Conservation (phyloP, 1,284 basidiomycete genomes). For the Blastosporella zonata region DNA sequence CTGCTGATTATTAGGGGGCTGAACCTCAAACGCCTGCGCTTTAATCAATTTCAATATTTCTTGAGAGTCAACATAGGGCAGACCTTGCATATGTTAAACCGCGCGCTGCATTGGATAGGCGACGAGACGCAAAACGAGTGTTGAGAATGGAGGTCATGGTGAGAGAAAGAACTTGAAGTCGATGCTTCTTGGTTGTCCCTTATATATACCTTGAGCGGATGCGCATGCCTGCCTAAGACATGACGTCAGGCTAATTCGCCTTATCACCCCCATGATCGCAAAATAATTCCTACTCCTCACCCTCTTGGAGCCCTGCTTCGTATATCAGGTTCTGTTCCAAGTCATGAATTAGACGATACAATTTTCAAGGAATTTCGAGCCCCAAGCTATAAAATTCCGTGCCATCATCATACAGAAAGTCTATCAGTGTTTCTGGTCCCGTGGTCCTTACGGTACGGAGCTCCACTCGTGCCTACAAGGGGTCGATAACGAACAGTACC, state of each 20-base stretch:
- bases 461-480: too few species aligned
- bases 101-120: conserved; percentile 5
- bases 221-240: conserved; percentile 15
- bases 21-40: conserved; percentile 19
- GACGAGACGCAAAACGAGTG: conserved; percentile 7
- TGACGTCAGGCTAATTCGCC: conserved; percentile 11
- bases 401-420: too few species aligned
- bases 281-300: neutral
- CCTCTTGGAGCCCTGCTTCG: neutral
- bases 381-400: too few species aligned
- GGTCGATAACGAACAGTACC: too few species aligned
- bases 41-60: conserved; percentile 4
- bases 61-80: neutral
- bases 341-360: too few species aligned
- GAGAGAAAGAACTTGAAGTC: conserved; percentile 1
- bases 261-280: neutral
- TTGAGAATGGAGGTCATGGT: conserved; percentile 15
- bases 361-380: too few species aligned
- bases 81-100: conserved; percentile 14
- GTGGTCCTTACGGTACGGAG: too few species aligned
- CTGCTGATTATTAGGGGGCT: neutral
- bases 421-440: too few species aligned
- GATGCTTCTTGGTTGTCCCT: neutral
- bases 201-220: conserved; percentile 15
- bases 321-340: too few species aligned